Evolutionary conservation across 768 basidiomycete genomes (phyloP), one percentile per base, ranked within the genome.

Genomic region (Leucosporidium creatinivorum): DNA sequence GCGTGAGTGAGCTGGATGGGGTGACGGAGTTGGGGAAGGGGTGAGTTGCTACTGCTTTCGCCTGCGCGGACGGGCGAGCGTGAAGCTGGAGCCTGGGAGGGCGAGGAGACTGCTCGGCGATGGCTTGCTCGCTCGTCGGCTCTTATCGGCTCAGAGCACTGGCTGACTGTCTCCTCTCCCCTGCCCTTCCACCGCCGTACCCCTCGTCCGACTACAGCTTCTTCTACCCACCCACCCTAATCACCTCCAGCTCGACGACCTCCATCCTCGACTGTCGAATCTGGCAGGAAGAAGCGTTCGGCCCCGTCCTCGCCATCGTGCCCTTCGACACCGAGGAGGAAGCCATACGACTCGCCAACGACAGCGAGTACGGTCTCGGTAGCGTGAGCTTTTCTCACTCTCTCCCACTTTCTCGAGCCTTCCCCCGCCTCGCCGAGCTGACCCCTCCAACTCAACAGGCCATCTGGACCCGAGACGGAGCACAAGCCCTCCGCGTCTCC

Each of bases 331-430:
- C 88, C 8, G 93, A 94, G 77, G 86, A 87, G 15, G 89, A 94
- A 76, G 92, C 86, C 5, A 86, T 97, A 70, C 73, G 80, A 48
- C 79, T 91, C 18, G 93, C 92, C 47, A 96, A 96, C 78, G 85
- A 89, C 76, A 91, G 92, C 9, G 84, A 81, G 61, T 96, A 93
- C 77, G 94, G 94, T 47, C 83, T 97, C 50, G 93, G 90, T 23
- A 89, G 90, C 36, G 21, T 30, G 39, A 25, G 9, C 26, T 62
- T 50, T 39, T 50, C 49, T 50, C 49, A 17, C 18, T 17, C 18
- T 6, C 39, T 18, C 10, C 44, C 56, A 2, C 3, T 6, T 5
- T 4, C 9, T 26, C 8, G 5, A 2, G 33, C 5, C 4, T 33
- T 4, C 28, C 28, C 19, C 15, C 48, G 36, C 47, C 48, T n/a